Base-by-base conservation (phyloP, 768 basidiomycete genomes). In the Rossbeevera mucosa region DNA sequence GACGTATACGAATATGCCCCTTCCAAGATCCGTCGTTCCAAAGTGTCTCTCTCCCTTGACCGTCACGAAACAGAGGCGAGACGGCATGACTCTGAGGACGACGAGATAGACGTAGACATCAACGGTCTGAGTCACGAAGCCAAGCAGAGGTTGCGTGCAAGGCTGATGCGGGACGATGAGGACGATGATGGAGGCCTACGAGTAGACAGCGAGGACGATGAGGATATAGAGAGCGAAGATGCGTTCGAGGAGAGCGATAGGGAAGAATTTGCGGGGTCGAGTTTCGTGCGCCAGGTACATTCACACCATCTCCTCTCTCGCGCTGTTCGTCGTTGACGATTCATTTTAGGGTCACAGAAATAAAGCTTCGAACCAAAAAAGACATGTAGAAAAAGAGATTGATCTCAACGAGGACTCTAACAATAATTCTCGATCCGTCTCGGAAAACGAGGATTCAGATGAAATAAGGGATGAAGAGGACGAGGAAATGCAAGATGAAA, bases 161-260 rank as follows among this genome's bases (percentile, higher is more conserved):
- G 79, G 56, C 62, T 88, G 44, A 72, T 82, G 46, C 80, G 76
- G 6, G 79, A 80, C 55, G 67, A 75, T 30, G 76, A 68, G 12
- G 82, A 82, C 28, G 73, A 75, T 42, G 76, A 81, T 13, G 61
- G 26, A 4, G 44, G 25, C 8, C 50, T 30, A 52, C 68, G 62
- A 55, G 76, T 90, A 57, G 82, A 76, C 29, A 81, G 79, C 54
- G 82, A 72, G 1, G 88, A 94, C 56, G 91, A 94, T 62, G 90
- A 93, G 62, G 90, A 93, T 54, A 80, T 93, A 42, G 88, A 91
- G 54, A 87, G 84, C 56, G 92, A 94, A 60, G 84, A 76, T 55
- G 91, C 89, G 2, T 89, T 91, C 54, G 88, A 90, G 55, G 86
- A 89, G 64, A 83, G 80, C 50, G 90, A 91, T 29, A 84, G 84